Evolutionary conservation across 495 filamentous ascomycete genomes (phyloP).

Genomic region (Annulohypoxylon maeteangense): DNA sequence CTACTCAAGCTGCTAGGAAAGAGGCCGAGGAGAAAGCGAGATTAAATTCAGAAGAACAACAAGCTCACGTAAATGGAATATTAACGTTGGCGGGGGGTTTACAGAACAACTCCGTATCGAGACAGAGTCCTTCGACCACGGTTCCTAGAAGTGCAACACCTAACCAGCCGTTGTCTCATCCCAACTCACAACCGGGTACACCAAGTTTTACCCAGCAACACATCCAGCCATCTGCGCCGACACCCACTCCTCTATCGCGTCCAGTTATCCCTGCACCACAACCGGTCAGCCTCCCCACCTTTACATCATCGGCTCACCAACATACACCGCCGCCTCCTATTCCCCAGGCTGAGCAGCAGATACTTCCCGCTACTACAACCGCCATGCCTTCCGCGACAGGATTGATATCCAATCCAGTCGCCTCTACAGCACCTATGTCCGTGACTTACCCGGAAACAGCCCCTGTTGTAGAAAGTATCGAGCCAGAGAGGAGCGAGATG

Average conservation of each 20-base stretch:
- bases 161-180: conserved; percentile 35
- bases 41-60: conserved; percentile 74
- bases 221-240: conserved; percentile 11
- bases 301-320: conserved; percentile 41
- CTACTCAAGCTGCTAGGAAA: conserved; percentile 80
- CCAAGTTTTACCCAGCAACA: conserved; percentile 29
- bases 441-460: background rate
- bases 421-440: background rate
- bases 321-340: conserved; percentile 30
- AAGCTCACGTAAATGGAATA: conserved; percentile 77
- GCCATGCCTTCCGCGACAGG: conserved; percentile 15
- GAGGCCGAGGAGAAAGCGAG: conserved; percentile 79
- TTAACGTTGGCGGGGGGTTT: conserved; percentile 59
- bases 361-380: conserved; percentile 15
- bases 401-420: conserved; percentile 1
- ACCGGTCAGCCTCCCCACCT: conserved; percentile 46
- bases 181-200: conserved; percentile 35
- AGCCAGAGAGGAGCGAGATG: conserved; percentile 32
- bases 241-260: conserved; percentile 29
- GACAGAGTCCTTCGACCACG: conserved; percentile 33
- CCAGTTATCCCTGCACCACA: conserved; percentile 48
- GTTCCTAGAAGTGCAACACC: conserved; percentile 34
- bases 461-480: conserved; percentile 7
- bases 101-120: conserved; percentile 48
- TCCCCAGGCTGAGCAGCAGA: conserved; percentile 19